Conservation (phyloP, 1,284 basidiomycete genomes). For the Wolfiporia cocos region DNA sequence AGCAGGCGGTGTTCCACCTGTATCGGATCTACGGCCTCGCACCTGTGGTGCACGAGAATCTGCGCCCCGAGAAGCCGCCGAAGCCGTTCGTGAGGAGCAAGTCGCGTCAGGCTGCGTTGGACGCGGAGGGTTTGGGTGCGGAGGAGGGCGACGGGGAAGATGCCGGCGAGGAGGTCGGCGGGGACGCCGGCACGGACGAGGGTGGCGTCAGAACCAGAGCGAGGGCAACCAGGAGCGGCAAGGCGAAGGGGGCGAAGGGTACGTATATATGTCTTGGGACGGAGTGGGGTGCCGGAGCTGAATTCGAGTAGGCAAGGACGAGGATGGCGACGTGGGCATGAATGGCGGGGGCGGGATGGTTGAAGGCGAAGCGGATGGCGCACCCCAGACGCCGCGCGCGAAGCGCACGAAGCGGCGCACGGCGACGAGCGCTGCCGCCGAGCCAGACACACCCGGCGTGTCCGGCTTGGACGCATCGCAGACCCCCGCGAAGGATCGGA, state of each 20-base stretch:
- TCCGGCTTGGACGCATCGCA: not conserved
- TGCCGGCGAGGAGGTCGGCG: not conserved
- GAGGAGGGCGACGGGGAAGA: constrained; percentile 1
- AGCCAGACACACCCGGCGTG: not conserved
- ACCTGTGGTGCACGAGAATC: constrained; percentile 50
- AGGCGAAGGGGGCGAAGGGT: not conserved
- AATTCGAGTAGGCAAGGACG: not conserved
- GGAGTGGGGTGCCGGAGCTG: not conserved
- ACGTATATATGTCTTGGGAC: not conserved
- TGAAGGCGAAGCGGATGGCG: not conserved
- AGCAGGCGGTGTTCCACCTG: constrained; percentile 87
- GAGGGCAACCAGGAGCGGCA: not conserved
- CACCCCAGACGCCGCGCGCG: not conserved
- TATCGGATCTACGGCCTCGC: constrained; percentile 74
- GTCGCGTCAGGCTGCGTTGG: constrained; percentile 11
- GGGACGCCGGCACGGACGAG: not conserved
- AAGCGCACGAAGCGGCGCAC: constrained; percentile 1
- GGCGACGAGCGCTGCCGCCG: constrained; percentile 3
- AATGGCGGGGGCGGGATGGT: not conserved
- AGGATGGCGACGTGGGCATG: not conserved
- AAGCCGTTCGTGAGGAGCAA: constrained; percentile 33
- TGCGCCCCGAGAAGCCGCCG: constrained; percentile 32
- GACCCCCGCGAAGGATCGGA: not conserved
- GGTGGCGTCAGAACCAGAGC: no score
- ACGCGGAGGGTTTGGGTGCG: constrained; percentile 4